Conservation (phyloP, 2,329 filamentous ascomycete genomes). For the Fusarium sp. region DNA sequence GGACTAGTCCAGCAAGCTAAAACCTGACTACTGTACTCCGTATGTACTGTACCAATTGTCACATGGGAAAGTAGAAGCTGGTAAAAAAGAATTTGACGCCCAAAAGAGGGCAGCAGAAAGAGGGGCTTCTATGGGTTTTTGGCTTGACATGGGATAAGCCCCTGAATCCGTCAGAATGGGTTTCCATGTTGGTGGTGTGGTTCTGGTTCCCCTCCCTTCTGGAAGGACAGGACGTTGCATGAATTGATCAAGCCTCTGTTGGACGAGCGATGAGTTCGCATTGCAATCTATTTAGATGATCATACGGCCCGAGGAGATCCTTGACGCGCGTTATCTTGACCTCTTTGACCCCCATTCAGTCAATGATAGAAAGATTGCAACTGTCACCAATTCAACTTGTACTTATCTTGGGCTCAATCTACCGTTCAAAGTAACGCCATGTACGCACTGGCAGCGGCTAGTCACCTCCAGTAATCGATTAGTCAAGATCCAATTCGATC, state of each 20-base stretch:
- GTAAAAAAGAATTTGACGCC: slow-evolving; percentile 19
- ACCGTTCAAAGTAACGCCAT: slow-evolving; percentile 20
- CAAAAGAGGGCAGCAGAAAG: slow-evolving; percentile 14
- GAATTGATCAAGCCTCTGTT: slow-evolving; percentile 14
- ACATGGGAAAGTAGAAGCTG: slow-evolving; percentile 13
- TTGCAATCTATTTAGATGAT: not conserved
- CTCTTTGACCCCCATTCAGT: not conserved
- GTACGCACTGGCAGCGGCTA: slow-evolving; percentile 29
- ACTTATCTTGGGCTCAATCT: slow-evolving; percentile 27
- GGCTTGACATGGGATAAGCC: slow-evolving; percentile 36
- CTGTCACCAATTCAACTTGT: not conserved
- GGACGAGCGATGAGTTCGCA: not conserved
- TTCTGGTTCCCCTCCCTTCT: slow-evolving; percentile 32
- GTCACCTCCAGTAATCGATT: slow-evolving; percentile 11
- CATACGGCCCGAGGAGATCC: slow-evolving; percentile 17
- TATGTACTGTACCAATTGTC: not conserved
- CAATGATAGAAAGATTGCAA: not conserved
- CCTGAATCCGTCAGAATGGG: slow-evolving; percentile 40
- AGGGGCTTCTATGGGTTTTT: slow-evolving; percentile 6
- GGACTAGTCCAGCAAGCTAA: not conserved
- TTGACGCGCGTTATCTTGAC: slow-evolving; percentile 9
- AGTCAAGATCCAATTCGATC: not conserved
- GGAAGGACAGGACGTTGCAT: slow-evolving; percentile 32
- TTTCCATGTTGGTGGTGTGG: slow-evolving; percentile 31
- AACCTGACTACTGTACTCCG: not conserved